Evolutionary conservation across 208 protist genomes (phyloP).

Genomic region (Trichomonas tenax): DNA sequence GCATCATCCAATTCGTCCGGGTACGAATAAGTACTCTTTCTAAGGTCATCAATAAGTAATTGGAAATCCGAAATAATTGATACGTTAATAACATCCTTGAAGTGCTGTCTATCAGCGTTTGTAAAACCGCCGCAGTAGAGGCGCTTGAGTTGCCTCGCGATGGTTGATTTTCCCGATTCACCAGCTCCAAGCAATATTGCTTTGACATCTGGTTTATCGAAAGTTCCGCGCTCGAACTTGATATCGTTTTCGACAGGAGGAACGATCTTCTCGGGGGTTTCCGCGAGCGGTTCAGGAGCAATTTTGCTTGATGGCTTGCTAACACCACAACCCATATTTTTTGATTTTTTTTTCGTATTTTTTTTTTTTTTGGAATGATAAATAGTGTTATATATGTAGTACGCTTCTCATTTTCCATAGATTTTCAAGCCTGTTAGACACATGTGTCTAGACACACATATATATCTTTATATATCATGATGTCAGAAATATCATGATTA

Average conservation of each 20-base stretch:
- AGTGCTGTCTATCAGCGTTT: neutral
- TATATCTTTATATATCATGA: too few relatives aligned
- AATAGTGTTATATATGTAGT: too few relatives aligned
- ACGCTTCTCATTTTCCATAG: too few relatives aligned
- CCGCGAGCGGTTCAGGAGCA: neutral
- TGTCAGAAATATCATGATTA: too few relatives aligned
- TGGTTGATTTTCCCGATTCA: constrained; percentile 26
- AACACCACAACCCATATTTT: neutral
- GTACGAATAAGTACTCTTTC: neutral
- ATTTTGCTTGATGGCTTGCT: neutral
- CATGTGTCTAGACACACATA: too few relatives aligned
- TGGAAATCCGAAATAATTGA: constrained; percentile 3
- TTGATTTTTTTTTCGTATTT: neutral
- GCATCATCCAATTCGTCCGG: neutral
- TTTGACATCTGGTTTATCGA: neutral
- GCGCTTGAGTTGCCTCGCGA: constrained; percentile 9
- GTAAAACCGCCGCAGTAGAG: constrained; percentile 23
- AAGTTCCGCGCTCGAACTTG: neutral
- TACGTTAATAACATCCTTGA: neutral
- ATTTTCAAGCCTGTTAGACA: too few relatives aligned
- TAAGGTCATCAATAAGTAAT: neutral
- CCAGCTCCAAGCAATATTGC: neutral
- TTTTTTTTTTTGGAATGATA: too few relatives aligned
- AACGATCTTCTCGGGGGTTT: neutral
- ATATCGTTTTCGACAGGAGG: neutral